Base-by-base conservation (phyloP, 2,329 filamentous ascomycete species). In the Scolecobasidium constrictum region DNA sequence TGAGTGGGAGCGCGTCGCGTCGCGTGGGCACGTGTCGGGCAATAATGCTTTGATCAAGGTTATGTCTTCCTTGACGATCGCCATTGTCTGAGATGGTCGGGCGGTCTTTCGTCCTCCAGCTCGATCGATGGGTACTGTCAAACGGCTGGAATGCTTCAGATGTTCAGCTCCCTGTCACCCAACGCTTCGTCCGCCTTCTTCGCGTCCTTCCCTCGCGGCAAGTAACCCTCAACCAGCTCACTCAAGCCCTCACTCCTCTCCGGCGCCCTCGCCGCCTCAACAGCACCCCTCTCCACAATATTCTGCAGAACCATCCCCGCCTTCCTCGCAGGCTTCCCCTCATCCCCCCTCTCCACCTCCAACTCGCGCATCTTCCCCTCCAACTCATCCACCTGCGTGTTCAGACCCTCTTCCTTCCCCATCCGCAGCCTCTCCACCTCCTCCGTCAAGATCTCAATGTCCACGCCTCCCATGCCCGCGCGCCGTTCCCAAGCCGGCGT, bases 401-500 rank as follows among this genome's bases (percentile, higher is more conserved):
- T 5, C n/a, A 22, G 31, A n/a, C n/a, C n/a, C n/a, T 23, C 21
- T 4, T 13, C 42, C n/a, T 22, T n/a, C 16, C 21, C 35, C 15
- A 16, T 2, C 19, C 42, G 16, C 35, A 11, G 9, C 11, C 55
- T 49, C 5, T 52, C 46, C 5, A 43, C 28, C 26, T 46, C 45
- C 44, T 46, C 22, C 11, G 20, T 9, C 47, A 37, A 9, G 39
- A 41, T 49, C 58, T 60, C 5, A 50, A 49, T 12, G 57, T 54
- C 28, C 58, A 41, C 3, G 58, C 58, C 35, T 59, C 19, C 33
- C 6, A 18, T 19, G 15, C 13, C 40, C n/a, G 16, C 33, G 22
- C 40, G 17, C 7, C 88, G 72, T 61, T 92, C 78, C 86, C 88
- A 94, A 0, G 84, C 85, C 0, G 87, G 86, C 48, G 83, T 81